Conservation (phyloP, 2,329 filamentous ascomycete species). For the Trichophyton mentagrophytes region DNA sequence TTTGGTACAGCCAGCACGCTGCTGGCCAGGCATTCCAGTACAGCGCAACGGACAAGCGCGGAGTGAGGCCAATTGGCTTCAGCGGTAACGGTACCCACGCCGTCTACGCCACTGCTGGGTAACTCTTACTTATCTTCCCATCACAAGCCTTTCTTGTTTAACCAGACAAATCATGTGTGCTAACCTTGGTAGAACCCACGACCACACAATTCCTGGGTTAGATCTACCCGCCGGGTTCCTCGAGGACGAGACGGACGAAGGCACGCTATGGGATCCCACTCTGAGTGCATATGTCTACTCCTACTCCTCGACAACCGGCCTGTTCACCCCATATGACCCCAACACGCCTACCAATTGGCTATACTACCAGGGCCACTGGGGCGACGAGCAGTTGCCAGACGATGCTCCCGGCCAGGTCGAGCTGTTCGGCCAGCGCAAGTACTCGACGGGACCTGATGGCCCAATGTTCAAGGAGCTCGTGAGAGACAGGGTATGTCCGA, state of each 20-base stretch:
- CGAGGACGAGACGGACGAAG: conserved; percentile 43
- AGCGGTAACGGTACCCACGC: conserved; percentile 51
- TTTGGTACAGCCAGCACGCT: conserved; percentile 54
- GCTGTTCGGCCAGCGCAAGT: conserved; percentile 44
- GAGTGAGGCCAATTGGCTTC: conserved; percentile 44
- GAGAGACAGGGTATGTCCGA: conserved; percentile 45
- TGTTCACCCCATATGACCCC: conserved; percentile 38
- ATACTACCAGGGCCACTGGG: conserved; percentile 48
- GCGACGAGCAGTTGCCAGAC: conserved; percentile 45
- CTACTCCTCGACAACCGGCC: conserved; percentile 32
- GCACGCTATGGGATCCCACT: conserved; percentile 48
- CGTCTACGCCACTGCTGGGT: conserved; percentile 47
- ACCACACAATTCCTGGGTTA: conserved; percentile 50
- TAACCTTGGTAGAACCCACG: conserved; percentile 37
- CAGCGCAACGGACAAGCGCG: conserved; percentile 40
- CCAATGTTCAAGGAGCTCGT: conserved; percentile 48
- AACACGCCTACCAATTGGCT: conserved; percentile 43
- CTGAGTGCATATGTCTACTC: conserved; percentile 44
- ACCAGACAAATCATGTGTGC: background rate
- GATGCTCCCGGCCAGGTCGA: conserved; percentile 31
- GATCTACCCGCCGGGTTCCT: conserved; percentile 44
- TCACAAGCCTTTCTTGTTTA: no score
- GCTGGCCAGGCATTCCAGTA: conserved; percentile 53
- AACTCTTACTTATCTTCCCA: background rate
- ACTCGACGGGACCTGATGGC: conserved; percentile 46